Percentiles rank a stretch among this genome's conserved stretches.
Conservation (phyloP, 495 filamentous ascomycete species). For the Aspergillus nanangensis region DNA sequence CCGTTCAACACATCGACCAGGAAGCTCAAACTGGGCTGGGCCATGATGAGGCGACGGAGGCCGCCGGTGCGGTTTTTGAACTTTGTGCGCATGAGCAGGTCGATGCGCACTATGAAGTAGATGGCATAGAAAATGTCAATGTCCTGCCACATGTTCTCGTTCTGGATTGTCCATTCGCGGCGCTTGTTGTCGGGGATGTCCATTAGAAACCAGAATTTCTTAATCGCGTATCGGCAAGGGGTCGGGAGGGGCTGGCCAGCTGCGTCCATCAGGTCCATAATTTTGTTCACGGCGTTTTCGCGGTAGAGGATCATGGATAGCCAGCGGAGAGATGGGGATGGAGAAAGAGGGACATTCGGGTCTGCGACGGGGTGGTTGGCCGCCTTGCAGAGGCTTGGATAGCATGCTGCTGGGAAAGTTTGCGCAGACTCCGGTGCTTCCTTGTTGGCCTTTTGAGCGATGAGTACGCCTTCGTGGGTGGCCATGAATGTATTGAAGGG, state of each 20-base stretch:
- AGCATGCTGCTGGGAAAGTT: slow-evolving; percentile 50
- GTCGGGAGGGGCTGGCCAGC: slow-evolving; percentile 48
- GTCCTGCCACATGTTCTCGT: slow-evolving; percentile 43
- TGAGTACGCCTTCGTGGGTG: slow-evolving; percentile 29
- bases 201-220: slow-evolving; percentile 65
- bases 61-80: slow-evolving; percentile 27
- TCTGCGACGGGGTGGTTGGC: slow-evolving; percentile 28
- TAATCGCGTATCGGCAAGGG: slow-evolving; percentile 36
- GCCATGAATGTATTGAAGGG: slow-evolving; percentile 52
- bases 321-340: slow-evolving; percentile 44
- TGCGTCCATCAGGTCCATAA: slow-evolving; percentile 47
- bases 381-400: slow-evolving; percentile 45
- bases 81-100: slow-evolving; percentile 54
- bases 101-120: slow-evolving; percentile 58
- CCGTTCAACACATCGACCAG: slow-evolving; percentile 47
- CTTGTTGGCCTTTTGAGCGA: slow-evolving; percentile 34
- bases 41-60: slow-evolving; percentile 52
- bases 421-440: slow-evolving; percentile 39
- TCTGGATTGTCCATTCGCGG: slow-evolving; percentile 47
- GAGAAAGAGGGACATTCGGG: not conserved
- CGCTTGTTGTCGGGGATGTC: slow-evolving; percentile 48
- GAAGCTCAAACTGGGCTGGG: slow-evolving; percentile 48
- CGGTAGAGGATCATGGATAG: slow-evolving; percentile 48
- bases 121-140: slow-evolving; percentile 49
- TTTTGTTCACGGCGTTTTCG: slow-evolving; percentile 44